Conservation (phyloP, 257 asterid genomes). For the Rauvolfia tetraphylla region DNA sequence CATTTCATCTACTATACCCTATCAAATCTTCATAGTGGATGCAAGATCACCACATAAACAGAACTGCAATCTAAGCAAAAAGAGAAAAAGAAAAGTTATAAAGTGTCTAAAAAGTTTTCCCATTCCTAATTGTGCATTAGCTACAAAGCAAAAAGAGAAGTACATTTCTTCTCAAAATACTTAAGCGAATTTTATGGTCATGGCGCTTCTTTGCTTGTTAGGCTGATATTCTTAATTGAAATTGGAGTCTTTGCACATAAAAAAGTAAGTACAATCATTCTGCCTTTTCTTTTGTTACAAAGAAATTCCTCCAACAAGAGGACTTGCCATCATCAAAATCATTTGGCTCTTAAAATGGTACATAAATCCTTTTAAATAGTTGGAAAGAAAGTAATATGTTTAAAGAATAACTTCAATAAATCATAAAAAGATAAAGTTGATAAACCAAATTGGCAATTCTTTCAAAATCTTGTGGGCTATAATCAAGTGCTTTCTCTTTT, state of each 20-base stretch:
- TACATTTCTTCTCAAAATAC: too few species aligned
- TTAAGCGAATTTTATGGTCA: not conserved
- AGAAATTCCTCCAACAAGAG: not conserved
- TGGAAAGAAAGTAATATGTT: not conserved
- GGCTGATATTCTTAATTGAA: not conserved
- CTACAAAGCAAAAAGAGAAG: too few species aligned
- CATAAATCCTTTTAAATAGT: not conserved
- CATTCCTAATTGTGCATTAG: too few species aligned
- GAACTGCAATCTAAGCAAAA: not conserved
- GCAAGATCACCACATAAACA: not conserved
- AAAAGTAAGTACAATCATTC: not conserved
- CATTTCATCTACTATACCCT: not conserved
- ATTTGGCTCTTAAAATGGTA: not conserved
- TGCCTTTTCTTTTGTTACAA: not conserved
- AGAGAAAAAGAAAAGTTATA: not conserved
- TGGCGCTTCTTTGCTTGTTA: not conserved
- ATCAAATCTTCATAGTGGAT: not conserved
- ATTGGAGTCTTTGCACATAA: not conserved
- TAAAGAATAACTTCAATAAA: not conserved
- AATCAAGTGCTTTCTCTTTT: conserved; percentile 10
- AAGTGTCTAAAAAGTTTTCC: too few species aligned
- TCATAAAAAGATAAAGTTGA: not conserved
- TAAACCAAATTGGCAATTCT: not conserved
- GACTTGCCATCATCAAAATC: not conserved
- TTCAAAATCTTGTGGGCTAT: not conserved